Base-by-base conservation (phyloP, 2,329 filamentous ascomycete species). In the Pseudocercospora vitis region DNA sequence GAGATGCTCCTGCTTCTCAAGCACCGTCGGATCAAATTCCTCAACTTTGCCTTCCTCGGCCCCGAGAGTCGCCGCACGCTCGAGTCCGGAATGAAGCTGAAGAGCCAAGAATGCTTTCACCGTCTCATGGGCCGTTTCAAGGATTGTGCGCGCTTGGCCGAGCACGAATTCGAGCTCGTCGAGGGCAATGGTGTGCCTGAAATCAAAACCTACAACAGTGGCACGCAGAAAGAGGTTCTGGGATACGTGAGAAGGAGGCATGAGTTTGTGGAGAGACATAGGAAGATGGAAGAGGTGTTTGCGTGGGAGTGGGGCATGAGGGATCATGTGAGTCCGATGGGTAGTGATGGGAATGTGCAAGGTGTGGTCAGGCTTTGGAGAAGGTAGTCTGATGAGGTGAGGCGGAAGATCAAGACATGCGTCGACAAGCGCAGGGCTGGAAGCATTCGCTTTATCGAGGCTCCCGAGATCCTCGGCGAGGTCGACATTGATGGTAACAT, bases 281-380 rank as follows among this genome's bases (percentile, higher is more conserved):
- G 40, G 14, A 45, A 6, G n/a, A n/a, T n/a, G n/a, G n/a, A n/a
- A n/a, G n/a, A n/a, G 40, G 40, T n/a, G 40, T 45, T 45, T 16
- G 11, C 40, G 12, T 55, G 49, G 26, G 37, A 28, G 1, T 51
- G 42, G 53, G 21, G 26, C 7, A 24, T 21, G 48, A 33, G 23
- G 12, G 46, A 55, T 26, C 19, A 35, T 12, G 21, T 44, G 9
- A 8, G 47, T 18, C 47, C 39, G 35, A 51, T 55, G 40, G 48
- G 48, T 2, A 24, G 32, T 24, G 32, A 46, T 48, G 53, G 53
- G 9, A 55, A 51, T 33, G 42, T 55, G 16, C 53, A 55, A n/a
- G 53, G 48, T 47, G 53, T 55, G n/a, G 32, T 55, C 12, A 40
- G 47, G 14, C 50, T 47, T 28, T 45, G 40, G 40, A 19, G 4